Evolutionary conservation across 805 yeast genomes (phyloP).

Genomic region (Pichia ethanolica): DNA sequence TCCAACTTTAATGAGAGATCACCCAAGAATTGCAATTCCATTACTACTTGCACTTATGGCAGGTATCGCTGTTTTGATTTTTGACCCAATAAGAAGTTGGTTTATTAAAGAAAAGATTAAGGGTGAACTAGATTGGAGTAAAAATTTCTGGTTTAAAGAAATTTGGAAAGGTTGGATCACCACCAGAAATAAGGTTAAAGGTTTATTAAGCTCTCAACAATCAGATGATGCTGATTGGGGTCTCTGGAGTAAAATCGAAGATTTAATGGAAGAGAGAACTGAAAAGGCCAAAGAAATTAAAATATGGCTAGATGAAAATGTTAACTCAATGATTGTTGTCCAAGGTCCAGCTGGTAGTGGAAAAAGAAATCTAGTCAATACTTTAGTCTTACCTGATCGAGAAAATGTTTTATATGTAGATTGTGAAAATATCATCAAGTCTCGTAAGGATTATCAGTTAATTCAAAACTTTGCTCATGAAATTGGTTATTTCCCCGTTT

Average conservation of each 20-base stretch:
- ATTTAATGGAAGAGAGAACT: conserved; percentile 60
- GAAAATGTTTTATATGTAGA: conserved; percentile 62
- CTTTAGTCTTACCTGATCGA: conserved; percentile 54
- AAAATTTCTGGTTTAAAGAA: conserved; percentile 24
- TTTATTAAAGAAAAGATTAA: conserved; percentile 69
- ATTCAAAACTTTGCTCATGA: conserved; percentile 63
- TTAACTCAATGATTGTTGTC: conserved; percentile 82
- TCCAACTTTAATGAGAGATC: conserved; percentile 55
- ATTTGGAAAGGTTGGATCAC: conserved; percentile 26
- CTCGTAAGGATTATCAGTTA: conserved; percentile 66
- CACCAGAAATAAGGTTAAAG: conserved; percentile 23
- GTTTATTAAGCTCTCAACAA: conserved; percentile 15
- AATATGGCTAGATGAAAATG: conserved; percentile 80
- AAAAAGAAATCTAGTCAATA: conserved; percentile 68
- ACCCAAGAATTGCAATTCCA: conserved; percentile 80
- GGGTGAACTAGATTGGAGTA: conserved; percentile 41
- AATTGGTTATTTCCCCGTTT: conserved; percentile 87
- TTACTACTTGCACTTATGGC: conserved; percentile 70
- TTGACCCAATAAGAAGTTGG: conserved; percentile 88
- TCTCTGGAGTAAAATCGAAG: conserved; percentile 18
- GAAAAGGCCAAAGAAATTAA: conserved; percentile 61
- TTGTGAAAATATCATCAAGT: conserved; percentile 67
- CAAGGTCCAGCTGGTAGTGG: conserved; percentile 97
- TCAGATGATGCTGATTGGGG: conserved; percentile 13
- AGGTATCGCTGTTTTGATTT: conserved; percentile 72